Conservation (phyloP, 148 eudicot genomes). For the Cornus kousa region DNA sequence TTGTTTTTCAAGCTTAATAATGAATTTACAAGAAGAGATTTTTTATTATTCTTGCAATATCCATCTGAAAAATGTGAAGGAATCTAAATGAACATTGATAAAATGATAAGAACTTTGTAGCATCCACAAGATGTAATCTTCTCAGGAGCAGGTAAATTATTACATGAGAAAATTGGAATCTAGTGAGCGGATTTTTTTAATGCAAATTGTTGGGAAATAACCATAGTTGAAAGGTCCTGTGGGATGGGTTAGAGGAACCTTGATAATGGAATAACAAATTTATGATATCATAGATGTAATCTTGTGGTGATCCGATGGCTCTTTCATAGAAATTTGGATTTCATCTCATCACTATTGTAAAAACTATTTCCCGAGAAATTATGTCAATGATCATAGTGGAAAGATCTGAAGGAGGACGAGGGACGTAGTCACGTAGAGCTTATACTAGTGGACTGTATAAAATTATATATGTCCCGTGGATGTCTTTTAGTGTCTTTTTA, state of each 20-base stretch:
- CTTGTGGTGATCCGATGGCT: background rate
- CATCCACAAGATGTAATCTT: too few species aligned
- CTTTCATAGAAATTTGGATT: background rate
- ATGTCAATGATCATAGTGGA: background rate
- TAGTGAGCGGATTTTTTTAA: background rate
- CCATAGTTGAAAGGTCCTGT: background rate
- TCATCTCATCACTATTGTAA: background rate
- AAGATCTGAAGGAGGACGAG: background rate
- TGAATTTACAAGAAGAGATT: background rate
- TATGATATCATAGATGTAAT: background rate
- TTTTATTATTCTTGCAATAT: background rate
- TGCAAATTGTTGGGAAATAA: background rate
- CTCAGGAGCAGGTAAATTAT: too few species aligned
- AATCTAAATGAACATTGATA: background rate
- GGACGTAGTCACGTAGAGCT: constrained; percentile 3
- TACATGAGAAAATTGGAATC: background rate
- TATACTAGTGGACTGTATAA: background rate
- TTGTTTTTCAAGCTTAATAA: background rate
- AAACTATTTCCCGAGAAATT: background rate
- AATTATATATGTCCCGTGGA: background rate
- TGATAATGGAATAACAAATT: background rate
- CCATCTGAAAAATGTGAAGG: background rate
- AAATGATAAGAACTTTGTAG: background rate
- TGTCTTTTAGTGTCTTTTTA: background rate
- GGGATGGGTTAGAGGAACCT: background rate